Conservation (phyloP, 2,329 filamentous ascomycete species). For the Elsinoe arachidis region DNA sequence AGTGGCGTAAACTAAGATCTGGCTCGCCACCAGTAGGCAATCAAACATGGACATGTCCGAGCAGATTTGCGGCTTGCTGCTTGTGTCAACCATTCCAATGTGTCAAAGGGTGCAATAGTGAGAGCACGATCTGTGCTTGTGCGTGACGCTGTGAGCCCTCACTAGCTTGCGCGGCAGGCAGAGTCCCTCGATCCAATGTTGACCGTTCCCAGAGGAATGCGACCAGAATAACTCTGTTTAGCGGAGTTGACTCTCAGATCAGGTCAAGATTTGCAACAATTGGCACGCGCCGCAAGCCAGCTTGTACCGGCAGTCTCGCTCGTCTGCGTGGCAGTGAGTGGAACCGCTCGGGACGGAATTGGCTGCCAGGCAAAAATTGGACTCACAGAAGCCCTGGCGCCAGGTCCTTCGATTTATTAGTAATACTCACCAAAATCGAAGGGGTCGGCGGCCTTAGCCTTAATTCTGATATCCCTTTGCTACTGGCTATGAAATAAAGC, state of each 20-base stretch:
- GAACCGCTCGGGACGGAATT: background rate
- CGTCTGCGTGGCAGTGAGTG: slow-evolving; percentile 2
- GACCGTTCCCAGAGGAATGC: background rate
- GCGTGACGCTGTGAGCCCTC: background rate
- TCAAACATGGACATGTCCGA: slow-evolving; percentile 6
- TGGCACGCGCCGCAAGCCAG: background rate
- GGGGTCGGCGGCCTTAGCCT: too few relatives aligned
- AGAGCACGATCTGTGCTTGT: background rate
- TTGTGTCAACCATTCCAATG: slow-evolving; percentile 6
- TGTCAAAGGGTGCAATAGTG: slow-evolving; percentile 1
- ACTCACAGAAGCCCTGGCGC: background rate
- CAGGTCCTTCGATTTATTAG: background rate
- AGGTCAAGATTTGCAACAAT: background rate
- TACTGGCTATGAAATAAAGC: too few relatives aligned
- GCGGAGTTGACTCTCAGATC: background rate
- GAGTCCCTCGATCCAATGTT: slow-evolving; percentile 8
- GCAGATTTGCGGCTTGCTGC: slow-evolving; percentile 9
- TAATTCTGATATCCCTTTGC: too few relatives aligned
- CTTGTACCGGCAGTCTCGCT: background rate
- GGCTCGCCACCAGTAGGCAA: background rate
- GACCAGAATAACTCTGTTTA: slow-evolving; percentile 8
- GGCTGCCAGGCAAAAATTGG: background rate
- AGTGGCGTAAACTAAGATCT: slow-evolving; percentile 9
- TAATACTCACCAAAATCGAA: too few relatives aligned
- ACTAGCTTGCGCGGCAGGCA: slow-evolving; percentile 9